Base-by-base conservation (phyloP, 1,284 basidiomycete genomes). In the Apiotrichum porosum region DNA sequence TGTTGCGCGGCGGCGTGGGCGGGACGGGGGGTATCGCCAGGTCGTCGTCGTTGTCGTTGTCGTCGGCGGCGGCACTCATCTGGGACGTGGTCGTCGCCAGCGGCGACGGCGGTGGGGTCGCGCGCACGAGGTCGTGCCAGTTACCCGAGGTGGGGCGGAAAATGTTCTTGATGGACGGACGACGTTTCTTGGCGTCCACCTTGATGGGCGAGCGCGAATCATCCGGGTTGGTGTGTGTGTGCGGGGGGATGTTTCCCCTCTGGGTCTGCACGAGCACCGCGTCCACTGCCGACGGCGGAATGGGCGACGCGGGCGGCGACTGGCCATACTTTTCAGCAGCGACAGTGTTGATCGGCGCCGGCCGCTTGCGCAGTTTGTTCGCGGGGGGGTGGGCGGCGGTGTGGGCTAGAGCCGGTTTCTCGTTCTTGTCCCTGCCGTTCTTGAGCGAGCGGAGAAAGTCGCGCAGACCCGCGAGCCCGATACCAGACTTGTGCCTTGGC, bases 381-480 rank as follows among this genome's bases (percentile, higher is more conserved):
- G 18, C 36, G 18, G 33, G 41, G n/a, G 26, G 32, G n/a, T n/a
- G n/a, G n/a, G n/a, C n/a, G n/a, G n/a, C n/a, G n/a, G n/a, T n/a
- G n/a, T n/a, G n/a, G n/a, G n/a, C n/a, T n/a, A 31, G 12, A 5
- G 17, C 17, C 13, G 35, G 23, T 17, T 8, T 28, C 24, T 13
- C 31, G 28, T 17, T 19, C 17, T 17, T 31, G 26, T 23, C 31
- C 18, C 18, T 43, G 5, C 22, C 24, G 21, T 24, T 33, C 42
- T 52, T 58, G 41, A 69, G 49, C 3, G 58, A 57, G 4, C 61
- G 49, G 13, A 72, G 46, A 47, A 73, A 71, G 31, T 68, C 66
- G 31, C 63, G 65, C 40, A 73, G 39, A 0, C 71, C 69, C 0
- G 67, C 64, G 17, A 71, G 44, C 6, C 68, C 68, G 57, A 60